Evolutionary conservation across 768 basidiomycete species (phyloP), one percentile per base, ranked within the genome.

Genomic region (Xanthoconium stramineum): DNA sequence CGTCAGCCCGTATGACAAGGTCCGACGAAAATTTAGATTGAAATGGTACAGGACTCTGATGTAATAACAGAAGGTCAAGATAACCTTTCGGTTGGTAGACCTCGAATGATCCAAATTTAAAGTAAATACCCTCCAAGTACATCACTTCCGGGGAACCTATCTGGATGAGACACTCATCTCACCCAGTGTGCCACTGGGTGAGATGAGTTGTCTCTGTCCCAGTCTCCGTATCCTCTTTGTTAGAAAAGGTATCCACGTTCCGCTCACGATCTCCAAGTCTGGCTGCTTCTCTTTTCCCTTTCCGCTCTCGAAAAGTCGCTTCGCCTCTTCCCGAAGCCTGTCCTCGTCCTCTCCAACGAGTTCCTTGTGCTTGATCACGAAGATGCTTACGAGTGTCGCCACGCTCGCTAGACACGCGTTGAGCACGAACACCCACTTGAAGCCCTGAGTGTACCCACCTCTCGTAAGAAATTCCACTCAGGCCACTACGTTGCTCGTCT

Each of bases 321-420:
- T 35, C 6, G 48, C 48, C 10, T 49, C 48, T 19, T 17, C 36
- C 17, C 48, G 24, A 37, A 49, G 48, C 32, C 7, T 43, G 3
- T 43, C 40, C 20, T 52, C 50, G 30, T 52, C 51, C 29, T 28
- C 52, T 20, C 52, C 36, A 6, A 19, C 9, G 14, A 53, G 52
- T 9, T 45, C 35, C 35, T 35, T 36, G n/a, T 52, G 51, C 28
- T 45, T 52, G 51, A 52, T 52, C 51, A 52, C 45, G 28, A 53
- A 37, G 44, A 50, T 19, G 50, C 50, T 50, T 2, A 7, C n/a
- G 20, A 47, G 17, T 30, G 20, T 28, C 24, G n/a, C n/a, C n/a
- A n/a, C 75, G 76, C 45, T 69, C 72, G 53, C 45, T 30, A 53
- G 9, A 24, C 37, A 32, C 15, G 45, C 53, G 15, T 53, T 53